Base-by-base conservation (phyloP, 768 basidiomycete species). In the Boletus vermiculosoides region DNA sequence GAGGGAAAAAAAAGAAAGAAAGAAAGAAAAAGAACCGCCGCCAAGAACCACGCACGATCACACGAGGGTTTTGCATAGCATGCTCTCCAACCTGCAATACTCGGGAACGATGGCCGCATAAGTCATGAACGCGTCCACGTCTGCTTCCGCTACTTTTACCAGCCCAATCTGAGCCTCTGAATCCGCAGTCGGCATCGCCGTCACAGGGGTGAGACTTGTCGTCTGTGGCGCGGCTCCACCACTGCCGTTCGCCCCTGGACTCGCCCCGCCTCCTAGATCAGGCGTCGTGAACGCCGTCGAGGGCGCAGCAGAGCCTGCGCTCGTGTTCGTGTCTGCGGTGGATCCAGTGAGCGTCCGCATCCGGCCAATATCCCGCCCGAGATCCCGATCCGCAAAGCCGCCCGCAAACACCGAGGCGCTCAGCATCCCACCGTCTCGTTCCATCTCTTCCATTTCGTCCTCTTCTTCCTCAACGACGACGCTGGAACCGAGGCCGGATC, bases 31-130 rank as follows among this genome's bases (percentile, higher is more conserved):
- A 25, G 22, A 46, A 36, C 28, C 28, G 22, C 23, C 3, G n/a
- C n/a, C 42, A 5, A 36, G 28, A n/a, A 13, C 18, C 36, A 7
- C 15, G 33, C 25, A 49, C 33, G 44, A 41, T 68, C 58, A 81
- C 12, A 82, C 81, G 55, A 83, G 73, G 9, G 74, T 74, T 64
- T 90, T 92, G 62, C 86, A 80, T 50, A 92, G 71, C 82, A 93
- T 86, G 12, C 83, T 80, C 73, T 94, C 92, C 61, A 94, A 72
- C 41, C 92, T 77, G 74, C 82, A 84, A 70, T 85, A 93, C 73
- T 94, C 92, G 28, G 90, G 88, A 18, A 93, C 87, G 67, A 92
- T 88, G 36, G 89, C 83, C 20, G 90, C 90, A 68, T 94, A 94
- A 0, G 87, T 83, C 83, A 90, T 82, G 72, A 92, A 92, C 54